phyloP scores from a whole-genome alignment of 2,329 filamentous ascomycete species.

The Huntiella abstrusa region DNA sequence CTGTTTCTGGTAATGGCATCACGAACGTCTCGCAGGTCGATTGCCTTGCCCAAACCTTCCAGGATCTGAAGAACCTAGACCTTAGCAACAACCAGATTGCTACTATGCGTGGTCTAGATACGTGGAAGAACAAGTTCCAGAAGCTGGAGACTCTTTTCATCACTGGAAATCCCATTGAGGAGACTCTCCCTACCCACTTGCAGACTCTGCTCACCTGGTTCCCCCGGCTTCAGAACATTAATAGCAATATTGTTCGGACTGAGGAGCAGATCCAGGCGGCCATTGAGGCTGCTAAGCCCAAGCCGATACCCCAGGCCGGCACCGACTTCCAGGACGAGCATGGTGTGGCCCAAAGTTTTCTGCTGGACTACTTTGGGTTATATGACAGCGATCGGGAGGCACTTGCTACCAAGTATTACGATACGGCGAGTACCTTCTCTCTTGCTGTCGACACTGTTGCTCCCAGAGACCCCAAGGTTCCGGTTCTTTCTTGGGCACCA shows the following conservation, averaged over 20 bases:
- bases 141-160: constrained; percentile 66
- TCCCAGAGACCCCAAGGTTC: constrained; percentile 28
- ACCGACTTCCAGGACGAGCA: constrained; percentile 58
- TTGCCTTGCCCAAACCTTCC: constrained; percentile 58
- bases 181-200: constrained; percentile 38
- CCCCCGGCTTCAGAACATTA: constrained; percentile 60
- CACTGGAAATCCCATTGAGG: constrained; percentile 54
- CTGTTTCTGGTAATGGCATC: constrained; percentile 63
- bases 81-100: constrained; percentile 67
- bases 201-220: constrained; percentile 63
- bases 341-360: constrained; percentile 55
- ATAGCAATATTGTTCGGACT: constrained; percentile 54
- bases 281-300: constrained; percentile 29
- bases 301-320: constrained; percentile 41
- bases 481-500: constrained; percentile 43
- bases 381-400: constrained; percentile 54
- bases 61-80: constrained; percentile 74
- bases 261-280: constrained; percentile 46
- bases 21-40: constrained; percentile 54
- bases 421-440: constrained; percentile 56
- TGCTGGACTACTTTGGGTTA: constrained; percentile 51
- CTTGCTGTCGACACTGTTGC: constrained; percentile 47
- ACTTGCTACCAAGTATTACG: constrained; percentile 52
- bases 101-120: constrained; percentile 45
- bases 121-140: constrained; percentile 64